Conservation (phyloP, 306 rosid species). For the Astragalus glycyphyllos region DNA sequence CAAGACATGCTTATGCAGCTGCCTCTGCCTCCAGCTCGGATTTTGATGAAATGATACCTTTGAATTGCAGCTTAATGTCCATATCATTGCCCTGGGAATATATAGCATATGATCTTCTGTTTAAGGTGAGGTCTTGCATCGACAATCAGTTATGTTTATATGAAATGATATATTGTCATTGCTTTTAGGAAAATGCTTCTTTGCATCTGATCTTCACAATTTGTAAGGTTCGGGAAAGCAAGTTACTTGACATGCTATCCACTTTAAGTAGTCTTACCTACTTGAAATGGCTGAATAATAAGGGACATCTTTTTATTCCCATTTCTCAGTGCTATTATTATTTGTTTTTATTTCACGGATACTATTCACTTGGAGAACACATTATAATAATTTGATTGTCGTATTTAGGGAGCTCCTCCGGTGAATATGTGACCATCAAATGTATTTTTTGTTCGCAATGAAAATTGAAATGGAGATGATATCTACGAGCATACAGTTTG, state of each 20-base stretch:
- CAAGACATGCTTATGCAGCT: slow-evolving; percentile 90
- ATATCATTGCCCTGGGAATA: slow-evolving; percentile 96
- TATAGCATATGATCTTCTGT: slow-evolving; percentile 89
- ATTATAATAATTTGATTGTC: slow-evolving; percentile 28
- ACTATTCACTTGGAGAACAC: slow-evolving; percentile 35
- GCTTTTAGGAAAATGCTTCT: slow-evolving; percentile 32
- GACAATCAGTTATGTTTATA: slow-evolving; percentile 14
- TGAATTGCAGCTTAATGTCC: slow-evolving; percentile 96
- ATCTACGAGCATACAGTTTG: slow-evolving; percentile 28
- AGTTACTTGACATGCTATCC: not conserved
- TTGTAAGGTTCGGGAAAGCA: slow-evolving; percentile 24
- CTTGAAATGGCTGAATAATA: not conserved
- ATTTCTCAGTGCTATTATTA: not conserved
- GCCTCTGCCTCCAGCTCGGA: slow-evolving; percentile 66
- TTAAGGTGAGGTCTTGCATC: slow-evolving; percentile 69
- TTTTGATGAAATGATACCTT: slow-evolving; percentile 82
- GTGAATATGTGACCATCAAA: slow-evolving; percentile 70
- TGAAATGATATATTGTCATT: slow-evolving; percentile 23
- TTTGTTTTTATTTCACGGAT: slow-evolving; percentile 13
- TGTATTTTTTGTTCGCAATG: slow-evolving; percentile 23
- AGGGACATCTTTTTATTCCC: slow-evolving; percentile 25
- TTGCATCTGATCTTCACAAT: slow-evolving; percentile 13
- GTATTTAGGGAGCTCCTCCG: slow-evolving; percentile 81
- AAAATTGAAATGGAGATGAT: slow-evolving; percentile 40
- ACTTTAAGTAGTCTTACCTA: not conserved